Conservation (phyloP, 257 asterid species). For the Coffea eugenioides region DNA sequence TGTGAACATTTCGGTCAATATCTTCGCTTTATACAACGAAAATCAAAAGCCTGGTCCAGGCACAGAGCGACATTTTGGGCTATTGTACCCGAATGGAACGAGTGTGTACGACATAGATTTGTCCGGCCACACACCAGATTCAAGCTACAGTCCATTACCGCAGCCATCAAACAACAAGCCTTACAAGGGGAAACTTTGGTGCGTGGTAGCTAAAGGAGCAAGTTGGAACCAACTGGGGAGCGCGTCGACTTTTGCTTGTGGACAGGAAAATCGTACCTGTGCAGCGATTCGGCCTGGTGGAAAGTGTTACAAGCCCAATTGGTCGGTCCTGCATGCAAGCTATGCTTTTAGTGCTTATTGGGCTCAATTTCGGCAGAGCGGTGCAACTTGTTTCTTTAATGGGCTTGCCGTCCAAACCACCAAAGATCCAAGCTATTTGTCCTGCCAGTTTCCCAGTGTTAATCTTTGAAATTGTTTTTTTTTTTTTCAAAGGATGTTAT, state of each 20-base stretch:
- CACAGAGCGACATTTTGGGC: conserved; percentile 75
- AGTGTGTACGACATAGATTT: conserved; percentile 59
- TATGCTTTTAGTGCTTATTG: conserved; percentile 79
- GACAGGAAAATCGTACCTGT: conserved; percentile 44
- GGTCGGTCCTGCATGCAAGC: conserved; percentile 50
- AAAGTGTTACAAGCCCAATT: conserved; percentile 58
- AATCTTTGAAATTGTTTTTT: background rate
- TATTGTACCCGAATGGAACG: conserved; percentile 38
- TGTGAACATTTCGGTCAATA: conserved; percentile 43
- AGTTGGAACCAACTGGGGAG: conserved; percentile 28
- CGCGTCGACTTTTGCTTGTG: conserved; percentile 42
- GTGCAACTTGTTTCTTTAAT: conserved; percentile 26
- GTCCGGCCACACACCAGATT: conserved; percentile 31
- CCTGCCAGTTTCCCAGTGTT: conserved; percentile 19
- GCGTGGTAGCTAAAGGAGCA: conserved; percentile 40
- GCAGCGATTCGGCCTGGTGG: conserved; percentile 52
- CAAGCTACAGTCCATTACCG: conserved; percentile 23
- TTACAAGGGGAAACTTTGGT: conserved; percentile 68
- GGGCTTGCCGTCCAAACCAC: conserved; percentile 35
- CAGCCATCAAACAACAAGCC: conserved; percentile 50
- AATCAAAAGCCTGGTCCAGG: conserved; percentile 59
- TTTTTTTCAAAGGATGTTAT: background rate
- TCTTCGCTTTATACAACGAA: conserved; percentile 67
- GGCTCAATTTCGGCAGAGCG: conserved; percentile 36
- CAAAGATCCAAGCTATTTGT: conserved; percentile 31